Evolutionary conservation across 345 rosid genomes (phyloP), one percentile per base, ranked within the genome.

Genomic region (Salix arbutifolia): DNA sequence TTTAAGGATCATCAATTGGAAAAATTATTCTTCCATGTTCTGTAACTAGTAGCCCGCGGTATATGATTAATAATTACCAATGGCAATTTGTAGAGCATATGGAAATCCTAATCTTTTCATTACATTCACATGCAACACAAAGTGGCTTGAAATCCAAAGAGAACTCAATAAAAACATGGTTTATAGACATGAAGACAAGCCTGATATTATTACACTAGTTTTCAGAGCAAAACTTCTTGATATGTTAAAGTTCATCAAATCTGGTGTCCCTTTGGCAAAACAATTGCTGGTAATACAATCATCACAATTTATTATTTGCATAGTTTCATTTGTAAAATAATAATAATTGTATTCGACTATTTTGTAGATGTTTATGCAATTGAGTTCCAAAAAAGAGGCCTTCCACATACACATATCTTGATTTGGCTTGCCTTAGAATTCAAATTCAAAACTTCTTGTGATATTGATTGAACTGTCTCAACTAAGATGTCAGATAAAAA

Each of bases 361-460:
- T 33, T 4, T 8, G 2, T 9, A 62, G 70, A 40, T 37, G 46
- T 31, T 2, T 61, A 53, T 12, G 28, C 21, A 0, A 16, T 77
- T 4, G 70, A 77, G 18, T 77, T 77, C 25, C 19, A 77, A 46
- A 77, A 77, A 16, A 3, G 3, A 3, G 52, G 61, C 0, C 8
- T 70, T 0, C 26, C 37, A 1, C 37, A 76, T 35, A 21, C 37
- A 0, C 64, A 70, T 8, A 60, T 71, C n/a, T 37, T 77, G 13
- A 2, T 70, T 0, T 77, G 70, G 75, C 7, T 77, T 16, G 31
- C 70, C 7, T 0, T 4, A 0, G 9, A 6, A 0, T 8, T 9
- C 4, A 70, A 70, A 21, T 28, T 14, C 18, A 1, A 0, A 0
- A 4, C 17, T 0, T 0, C 12, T 2, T 0, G 0, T 0, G 18